phyloP scores from a whole-genome alignment of 345 rosid species.

The Luvunga scandens region DNA sequence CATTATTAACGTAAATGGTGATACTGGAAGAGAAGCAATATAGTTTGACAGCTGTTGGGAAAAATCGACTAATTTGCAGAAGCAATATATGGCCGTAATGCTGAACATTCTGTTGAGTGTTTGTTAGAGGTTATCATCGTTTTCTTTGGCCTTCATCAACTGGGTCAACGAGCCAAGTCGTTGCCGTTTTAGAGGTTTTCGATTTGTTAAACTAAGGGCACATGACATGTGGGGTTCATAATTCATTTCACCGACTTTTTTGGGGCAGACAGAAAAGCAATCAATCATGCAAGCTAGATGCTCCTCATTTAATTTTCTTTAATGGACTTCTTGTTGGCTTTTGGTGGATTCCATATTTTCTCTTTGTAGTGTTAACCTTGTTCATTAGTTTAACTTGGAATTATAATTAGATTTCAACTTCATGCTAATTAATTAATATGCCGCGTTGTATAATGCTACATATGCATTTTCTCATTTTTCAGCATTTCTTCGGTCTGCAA shows the following conservation, averaged over 20 bases:
- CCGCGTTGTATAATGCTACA: background rate
- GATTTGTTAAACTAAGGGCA: background rate
- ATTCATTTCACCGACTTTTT: too few relatives aligned
- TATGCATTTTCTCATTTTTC: background rate
- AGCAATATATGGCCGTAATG: background rate
- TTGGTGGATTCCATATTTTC: too few relatives aligned
- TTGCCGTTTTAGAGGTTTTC: background rate
- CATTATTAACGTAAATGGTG: too few relatives aligned
- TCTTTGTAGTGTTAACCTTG: too few relatives aligned
- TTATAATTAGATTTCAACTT: background rate
- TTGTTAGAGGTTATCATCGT: background rate
- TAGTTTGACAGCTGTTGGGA: rapidly evolving
- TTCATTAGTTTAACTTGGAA: too few relatives aligned
- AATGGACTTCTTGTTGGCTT: too few relatives aligned
- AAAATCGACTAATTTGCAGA: too few relatives aligned
- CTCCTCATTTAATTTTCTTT: too few relatives aligned
- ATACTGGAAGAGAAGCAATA: too few relatives aligned
- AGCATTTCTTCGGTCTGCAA: background rate
- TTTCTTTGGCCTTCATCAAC: background rate
- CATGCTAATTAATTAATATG: background rate
- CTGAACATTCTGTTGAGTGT: background rate
- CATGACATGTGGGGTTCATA: background rate
- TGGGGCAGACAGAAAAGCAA: too few relatives aligned
- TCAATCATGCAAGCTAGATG: background rate
- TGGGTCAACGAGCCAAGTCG: background rate